These are phyloP conservation scores for Nitzschia sp. DNA, from an alignment of 108 stramenopile species.

Conservation along the genomic window DNA sequence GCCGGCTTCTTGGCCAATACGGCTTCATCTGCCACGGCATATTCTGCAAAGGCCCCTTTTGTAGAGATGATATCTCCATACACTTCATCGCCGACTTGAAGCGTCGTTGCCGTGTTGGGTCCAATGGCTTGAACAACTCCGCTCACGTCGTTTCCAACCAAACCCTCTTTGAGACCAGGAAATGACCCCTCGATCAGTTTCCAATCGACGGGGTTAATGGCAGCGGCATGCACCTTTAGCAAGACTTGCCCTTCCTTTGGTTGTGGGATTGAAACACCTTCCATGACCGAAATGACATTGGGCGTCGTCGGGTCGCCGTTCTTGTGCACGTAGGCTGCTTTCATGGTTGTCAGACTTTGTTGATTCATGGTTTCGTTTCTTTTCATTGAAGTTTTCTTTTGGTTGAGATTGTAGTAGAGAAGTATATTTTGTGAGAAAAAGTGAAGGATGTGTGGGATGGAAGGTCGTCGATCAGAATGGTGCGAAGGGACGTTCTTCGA, in stretches of 20 bases:
- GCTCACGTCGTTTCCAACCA: conserved; percentile 20
- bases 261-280: conserved; percentile 35
- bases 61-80: conserved; percentile 17
- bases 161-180: conserved; percentile 7
- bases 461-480: too few relatives aligned
- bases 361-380: conserved; percentile 4
- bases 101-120: conserved; percentile 2
- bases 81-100: conserved; percentile 21
- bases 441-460: too few relatives aligned
- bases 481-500: too few relatives aligned
- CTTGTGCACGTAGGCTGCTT: conserved; percentile 26
- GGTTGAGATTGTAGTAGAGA: too few relatives aligned
- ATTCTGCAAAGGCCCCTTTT: conserved; percentile 37
- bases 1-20: conserved; percentile 15
- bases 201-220: conserved; percentile 53
- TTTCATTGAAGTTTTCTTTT: too few relatives aligned
- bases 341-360: conserved; percentile 17
- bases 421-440: too few relatives aligned
- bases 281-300: conserved; percentile 58
- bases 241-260: conserved; percentile 26
- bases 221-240: conserved; percentile 28
- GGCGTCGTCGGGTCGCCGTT: conserved; percentile 17
- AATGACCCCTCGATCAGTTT: conserved; percentile 36
- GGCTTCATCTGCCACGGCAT: not conserved
- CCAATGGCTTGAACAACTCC: conserved; percentile 17